Evolutionary conservation across 2,329 filamentous ascomycete genomes (phyloP), one percentile per base, ranked within the genome.

Genomic region (Aspergillus uvarum): DNA sequence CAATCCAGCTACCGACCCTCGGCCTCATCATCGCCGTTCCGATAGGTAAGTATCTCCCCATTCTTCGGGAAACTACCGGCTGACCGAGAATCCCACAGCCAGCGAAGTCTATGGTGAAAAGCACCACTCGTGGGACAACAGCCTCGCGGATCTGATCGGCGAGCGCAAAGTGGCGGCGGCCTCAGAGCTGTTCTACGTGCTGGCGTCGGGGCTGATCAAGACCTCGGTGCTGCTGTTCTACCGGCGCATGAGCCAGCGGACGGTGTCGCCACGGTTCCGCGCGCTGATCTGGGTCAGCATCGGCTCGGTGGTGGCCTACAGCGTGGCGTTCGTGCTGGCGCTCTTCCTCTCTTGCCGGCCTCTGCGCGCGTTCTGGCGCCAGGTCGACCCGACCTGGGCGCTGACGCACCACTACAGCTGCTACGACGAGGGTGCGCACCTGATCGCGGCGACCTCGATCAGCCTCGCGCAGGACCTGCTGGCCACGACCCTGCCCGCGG

Each of bases 51-150:
- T 5, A 35, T 4, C 12, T 1, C 12, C 14, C 1, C 16, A 42
- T 6, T 8, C 19, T 8, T 7, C 1, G 26, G 26, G 7, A 1
- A 11, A 11, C 51, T 1, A 29, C 10, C 24, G 21, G 12, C 14
- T 11, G 6, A 19, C 42, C 4, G 6, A 21, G n/a, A 32, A 47
- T 5, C 21, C 1, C 31, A 35, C 22, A 44, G 59, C 47, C 2
- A 44, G 51, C 16, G 49, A 58, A 29, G 35, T 26, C 21, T 59
- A 55, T 16, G 58, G 59, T 44, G 51, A 53, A 38, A 61, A 54
- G 21, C 35, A 58, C 22, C 59, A 61, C 38, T 47, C 47, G 3
- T 61, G 59, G 59, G 59, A 61, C 55, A 58, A 51, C 38, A 22
- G 24, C 2, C 32, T 61, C 0, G 24, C 59, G 6, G 19, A 21